Conservation (phyloP, 2,329 filamentous ascomycete genomes). For the Trichoderma atrobrunneum region DNA sequence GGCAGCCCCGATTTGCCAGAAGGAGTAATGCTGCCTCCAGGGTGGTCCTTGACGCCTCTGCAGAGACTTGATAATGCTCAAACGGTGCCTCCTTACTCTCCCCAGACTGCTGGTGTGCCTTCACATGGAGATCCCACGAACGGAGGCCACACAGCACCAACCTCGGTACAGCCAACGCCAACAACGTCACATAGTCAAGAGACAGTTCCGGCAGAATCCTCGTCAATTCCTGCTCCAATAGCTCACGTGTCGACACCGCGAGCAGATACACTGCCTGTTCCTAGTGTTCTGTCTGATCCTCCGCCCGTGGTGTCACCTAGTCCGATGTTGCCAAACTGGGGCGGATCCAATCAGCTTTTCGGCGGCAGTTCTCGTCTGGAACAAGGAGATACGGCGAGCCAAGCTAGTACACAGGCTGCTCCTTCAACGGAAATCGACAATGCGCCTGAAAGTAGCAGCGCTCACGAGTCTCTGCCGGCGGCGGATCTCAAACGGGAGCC, state of each 20-base stretch:
- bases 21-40: slow-evolving; percentile 61
- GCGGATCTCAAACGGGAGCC: slow-evolving; percentile 14
- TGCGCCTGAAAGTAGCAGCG: neutral
- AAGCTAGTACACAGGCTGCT: slow-evolving; percentile 13
- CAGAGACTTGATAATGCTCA: slow-evolving; percentile 49
- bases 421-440: slow-evolving; percentile 7
- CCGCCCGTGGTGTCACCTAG: slow-evolving; percentile 46
- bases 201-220: neutral
- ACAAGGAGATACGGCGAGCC: slow-evolving; percentile 22
- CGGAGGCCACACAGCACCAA: slow-evolving; percentile 12
- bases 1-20: slow-evolving; percentile 61
- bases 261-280: neutral
- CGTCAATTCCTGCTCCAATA: neutral
- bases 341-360: slow-evolving; percentile 49
- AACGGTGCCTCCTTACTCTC: slow-evolving; percentile 24
- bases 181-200: neutral
- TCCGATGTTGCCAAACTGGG: slow-evolving; percentile 51
- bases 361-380: slow-evolving; percentile 32
- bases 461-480: slow-evolving; percentile 8
- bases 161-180: neutral
- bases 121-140: slow-evolving; percentile 21
- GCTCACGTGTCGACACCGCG: neutral
- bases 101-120: slow-evolving; percentile 25
- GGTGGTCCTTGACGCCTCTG: slow-evolving; percentile 63
- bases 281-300: slow-evolving; percentile 24